These are phyloP conservation scores for Fusarium oligoseptatum DNA, from an alignment of 2,329 filamentous ascomycete genomes.

Conservation along the genomic window DNA sequence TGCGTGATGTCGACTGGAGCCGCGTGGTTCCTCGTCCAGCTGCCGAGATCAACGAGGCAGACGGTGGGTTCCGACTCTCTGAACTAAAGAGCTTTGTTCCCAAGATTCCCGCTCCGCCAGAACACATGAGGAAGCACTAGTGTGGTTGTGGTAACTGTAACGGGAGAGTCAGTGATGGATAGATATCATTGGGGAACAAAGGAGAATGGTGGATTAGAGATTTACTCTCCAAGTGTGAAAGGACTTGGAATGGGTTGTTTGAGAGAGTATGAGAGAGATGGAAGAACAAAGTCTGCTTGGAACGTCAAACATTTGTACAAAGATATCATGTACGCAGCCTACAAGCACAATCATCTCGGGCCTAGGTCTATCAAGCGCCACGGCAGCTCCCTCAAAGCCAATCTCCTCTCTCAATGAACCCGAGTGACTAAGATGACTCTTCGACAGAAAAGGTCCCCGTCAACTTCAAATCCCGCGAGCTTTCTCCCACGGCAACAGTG, in stretches of 20 bases:
- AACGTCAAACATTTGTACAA: not conserved
- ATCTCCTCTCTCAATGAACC: not conserved
- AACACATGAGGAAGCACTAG: not conserved
- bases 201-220: not conserved
- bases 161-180: not conserved
- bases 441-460: slow-evolving; percentile 44
- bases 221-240: not conserved
- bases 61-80: slow-evolving; percentile 6
- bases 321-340: not conserved
- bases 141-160: not conserved
- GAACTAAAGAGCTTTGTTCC: not conserved
- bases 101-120: not conserved
- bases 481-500: slow-evolving; percentile 70
- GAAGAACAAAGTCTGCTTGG: not conserved
- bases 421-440: slow-evolving; percentile 1
- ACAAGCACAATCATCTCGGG: not conserved
- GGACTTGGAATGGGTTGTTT: not conserved
- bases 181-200: not conserved
- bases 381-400: not conserved
- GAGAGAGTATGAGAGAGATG: not conserved
- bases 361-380: not conserved
- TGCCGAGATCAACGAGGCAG: not conserved
- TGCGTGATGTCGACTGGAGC: slow-evolving; percentile 18
- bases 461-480: slow-evolving; percentile 65
- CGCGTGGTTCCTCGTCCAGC: slow-evolving; percentile 1